Conservation (phyloP, 805 yeast species). For the Yarrowia phangngaensis region DNA sequence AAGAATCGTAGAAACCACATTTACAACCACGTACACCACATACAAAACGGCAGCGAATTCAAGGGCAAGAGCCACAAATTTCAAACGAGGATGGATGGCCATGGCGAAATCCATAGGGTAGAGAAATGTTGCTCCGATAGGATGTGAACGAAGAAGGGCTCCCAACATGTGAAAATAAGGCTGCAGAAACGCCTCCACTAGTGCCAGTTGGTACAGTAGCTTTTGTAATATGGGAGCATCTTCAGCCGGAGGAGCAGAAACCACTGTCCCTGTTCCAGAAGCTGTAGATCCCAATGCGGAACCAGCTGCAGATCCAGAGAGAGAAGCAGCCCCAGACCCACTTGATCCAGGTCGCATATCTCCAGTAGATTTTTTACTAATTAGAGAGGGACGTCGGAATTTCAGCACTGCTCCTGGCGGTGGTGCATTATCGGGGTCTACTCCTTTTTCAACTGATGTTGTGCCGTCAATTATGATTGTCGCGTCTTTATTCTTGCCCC, state of each 20-base stretch:
- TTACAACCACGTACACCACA: constrained; percentile 9
- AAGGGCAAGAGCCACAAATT: constrained; percentile 1
- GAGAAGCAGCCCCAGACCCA: background rate
- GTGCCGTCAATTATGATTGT: no score
- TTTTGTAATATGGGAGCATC: constrained; percentile 4
- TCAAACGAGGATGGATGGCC: constrained; percentile 2
- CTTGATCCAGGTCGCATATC: constrained; percentile 3
- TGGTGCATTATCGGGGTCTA: background rate
- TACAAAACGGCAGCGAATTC: constrained; percentile 3
- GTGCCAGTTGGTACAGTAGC: constrained; percentile 8
- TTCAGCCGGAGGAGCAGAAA: background rate
- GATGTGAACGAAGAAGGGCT: constrained; percentile 1
- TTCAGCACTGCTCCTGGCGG: constrained; percentile 13
- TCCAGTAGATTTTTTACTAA: background rate
- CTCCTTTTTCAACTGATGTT: background rate
- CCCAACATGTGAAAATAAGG: background rate
- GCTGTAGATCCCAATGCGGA: background rate
- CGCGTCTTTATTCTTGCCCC: background rate
- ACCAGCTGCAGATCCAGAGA: background rate
- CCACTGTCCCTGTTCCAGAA: background rate
- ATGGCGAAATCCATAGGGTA: constrained; percentile 16
- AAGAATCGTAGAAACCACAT: constrained; percentile 2
- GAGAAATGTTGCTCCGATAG: constrained; percentile 4
- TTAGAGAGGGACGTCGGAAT: constrained; percentile 12
- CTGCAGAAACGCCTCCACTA: background rate